Conservation (phyloP, 257 asterid species). For the Salvia miltiorrhiza region DNA sequence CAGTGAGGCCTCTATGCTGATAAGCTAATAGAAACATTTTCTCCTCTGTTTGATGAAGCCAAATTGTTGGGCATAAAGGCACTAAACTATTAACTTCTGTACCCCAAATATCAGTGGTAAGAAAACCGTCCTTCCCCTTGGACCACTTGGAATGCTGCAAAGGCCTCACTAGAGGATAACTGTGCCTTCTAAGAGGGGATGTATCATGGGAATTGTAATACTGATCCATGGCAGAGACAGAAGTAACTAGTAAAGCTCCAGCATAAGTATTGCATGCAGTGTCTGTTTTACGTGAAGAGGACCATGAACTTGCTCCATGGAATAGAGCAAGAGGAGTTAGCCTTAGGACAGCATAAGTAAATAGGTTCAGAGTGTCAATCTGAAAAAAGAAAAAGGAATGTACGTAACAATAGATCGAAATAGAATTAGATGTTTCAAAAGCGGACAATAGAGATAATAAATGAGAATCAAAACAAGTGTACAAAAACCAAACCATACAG, state of each 20-base stretch:
- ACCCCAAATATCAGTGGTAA: constrained; percentile 87
- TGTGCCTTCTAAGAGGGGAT: constrained; percentile 46
- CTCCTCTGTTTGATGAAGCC: constrained; percentile 75
- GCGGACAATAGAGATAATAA: neutral
- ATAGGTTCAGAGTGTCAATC: constrained; percentile 76
- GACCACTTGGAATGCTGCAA: constrained; percentile 87
- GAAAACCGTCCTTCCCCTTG: constrained; percentile 84
- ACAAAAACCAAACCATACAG: constrained; percentile 56
- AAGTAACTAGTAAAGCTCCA: constrained; percentile 46
- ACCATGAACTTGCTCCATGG: constrained; percentile 69
- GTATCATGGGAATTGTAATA: constrained; percentile 50
- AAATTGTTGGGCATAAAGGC: constrained; percentile 62
- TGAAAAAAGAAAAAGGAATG: constrained; percentile 27
- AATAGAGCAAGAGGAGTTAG: constrained; percentile 84
- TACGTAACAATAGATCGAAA: constrained; percentile 6
- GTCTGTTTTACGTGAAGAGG: constrained; percentile 56
- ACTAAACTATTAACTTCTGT: constrained; percentile 50
- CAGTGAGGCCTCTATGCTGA: constrained; percentile 81
- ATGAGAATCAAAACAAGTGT: constrained; percentile 16
- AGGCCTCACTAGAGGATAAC: constrained; percentile 80
- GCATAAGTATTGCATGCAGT: constrained; percentile 44
- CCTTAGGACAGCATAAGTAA: constrained; percentile 85
- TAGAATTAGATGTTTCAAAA: neutral
- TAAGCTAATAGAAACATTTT: constrained; percentile 75
- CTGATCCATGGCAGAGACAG: constrained; percentile 43